These are phyloP conservation scores for Parasarocladium wereldwijsianum DNA, from an alignment of 2,329 filamentous ascomycete genomes.

Conservation along the genomic window DNA sequence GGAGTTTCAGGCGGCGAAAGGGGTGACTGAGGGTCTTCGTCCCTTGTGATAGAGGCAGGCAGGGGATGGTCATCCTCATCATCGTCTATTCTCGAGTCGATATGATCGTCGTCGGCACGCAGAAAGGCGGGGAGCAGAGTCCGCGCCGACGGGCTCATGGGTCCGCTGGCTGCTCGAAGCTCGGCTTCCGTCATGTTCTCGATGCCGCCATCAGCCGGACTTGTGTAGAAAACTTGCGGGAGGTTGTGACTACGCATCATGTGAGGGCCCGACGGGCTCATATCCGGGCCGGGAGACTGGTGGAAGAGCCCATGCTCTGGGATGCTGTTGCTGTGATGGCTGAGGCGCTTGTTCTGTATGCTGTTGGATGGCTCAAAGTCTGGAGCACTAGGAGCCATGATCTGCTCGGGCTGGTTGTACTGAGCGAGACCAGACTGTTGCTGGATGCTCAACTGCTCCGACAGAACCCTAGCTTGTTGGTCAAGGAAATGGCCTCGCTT, in stretches of 20 bases:
- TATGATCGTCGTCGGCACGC: slow-evolving; percentile 47
- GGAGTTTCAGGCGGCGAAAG: slow-evolving; percentile 41
- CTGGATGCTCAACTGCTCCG: slow-evolving; percentile 28
- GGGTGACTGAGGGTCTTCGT: slow-evolving; percentile 40
- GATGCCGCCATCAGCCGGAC: slow-evolving; percentile 21
- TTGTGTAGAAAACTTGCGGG: slow-evolving; percentile 36
- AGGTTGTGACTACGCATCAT: slow-evolving; percentile 27
- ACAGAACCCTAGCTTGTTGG: slow-evolving; percentile 27
- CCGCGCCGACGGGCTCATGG: slow-evolving; percentile 64
- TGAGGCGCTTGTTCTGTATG: slow-evolving; percentile 25
- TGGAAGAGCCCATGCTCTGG: slow-evolving; percentile 16
- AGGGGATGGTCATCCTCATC: too few relatives aligned
- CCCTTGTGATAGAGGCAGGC: slow-evolving; percentile 14
- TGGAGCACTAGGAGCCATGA: slow-evolving; percentile 23
- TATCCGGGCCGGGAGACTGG: slow-evolving; percentile 5
- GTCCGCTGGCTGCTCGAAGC: slow-evolving; percentile 46
- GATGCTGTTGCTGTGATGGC: slow-evolving; percentile 29
- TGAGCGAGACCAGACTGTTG: slow-evolving; percentile 27
- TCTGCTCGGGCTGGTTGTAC: slow-evolving; percentile 33
- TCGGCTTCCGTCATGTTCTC: slow-evolving; percentile 45
- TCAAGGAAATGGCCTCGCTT: slow-evolving; percentile 31
- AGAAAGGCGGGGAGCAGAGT: slow-evolving; percentile 57
- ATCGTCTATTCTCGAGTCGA: slow-evolving; percentile 28
- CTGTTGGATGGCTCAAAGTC: slow-evolving; percentile 2
- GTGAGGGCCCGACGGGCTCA: slow-evolving; percentile 1